A percentile compares a stretch with the other conserved stretches of the same genome.
Evolutionary conservation across 306 rosid genomes (phyloP).

Genomic region (Gillenia trifoliata): DNA sequence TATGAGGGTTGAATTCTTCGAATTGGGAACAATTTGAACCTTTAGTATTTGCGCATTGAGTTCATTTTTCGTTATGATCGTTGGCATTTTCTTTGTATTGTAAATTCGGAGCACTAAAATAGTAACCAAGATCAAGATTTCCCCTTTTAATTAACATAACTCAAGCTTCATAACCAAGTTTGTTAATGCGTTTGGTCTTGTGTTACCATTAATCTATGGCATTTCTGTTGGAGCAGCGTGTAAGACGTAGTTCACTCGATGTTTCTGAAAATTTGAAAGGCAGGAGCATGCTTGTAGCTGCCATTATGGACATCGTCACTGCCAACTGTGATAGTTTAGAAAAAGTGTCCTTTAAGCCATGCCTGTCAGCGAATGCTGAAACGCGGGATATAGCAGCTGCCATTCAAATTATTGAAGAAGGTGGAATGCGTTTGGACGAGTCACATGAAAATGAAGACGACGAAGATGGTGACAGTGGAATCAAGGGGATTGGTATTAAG

Average conservation of each 20-base stretch:
- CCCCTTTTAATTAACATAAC: background rate
- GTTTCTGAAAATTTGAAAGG: conserved; percentile 86
- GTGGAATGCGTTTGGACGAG: conserved; percentile 77
- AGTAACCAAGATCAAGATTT: background rate
- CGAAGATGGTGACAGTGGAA: conserved; percentile 52
- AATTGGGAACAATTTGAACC: background rate
- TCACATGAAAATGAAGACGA: conserved; percentile 48
- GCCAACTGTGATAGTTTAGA: conserved; percentile 72
- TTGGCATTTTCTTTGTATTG: background rate
- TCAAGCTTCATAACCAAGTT: conserved; percentile 5
- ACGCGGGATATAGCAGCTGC: conserved; percentile 85
- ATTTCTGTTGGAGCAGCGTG: conserved; percentile 62
- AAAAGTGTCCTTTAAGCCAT: conserved; percentile 52
- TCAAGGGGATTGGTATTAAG: conserved; percentile 78
- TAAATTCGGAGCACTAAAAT: background rate
- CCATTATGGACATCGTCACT: conserved; percentile 90
- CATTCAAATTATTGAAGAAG: conserved; percentile 85
- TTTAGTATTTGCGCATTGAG: background rate
- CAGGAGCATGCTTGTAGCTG: conserved; percentile 98
- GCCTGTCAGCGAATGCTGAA: conserved; percentile 74
- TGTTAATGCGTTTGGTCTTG: conserved; percentile 20
- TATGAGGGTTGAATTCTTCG: background rate
- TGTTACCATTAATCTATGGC: conserved; percentile 29
- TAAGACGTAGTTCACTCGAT: conserved; percentile 70
- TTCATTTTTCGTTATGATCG: background rate